Conservation (phyloP, 345 rosid genomes). For the Eutrema heterophyllum region DNA sequence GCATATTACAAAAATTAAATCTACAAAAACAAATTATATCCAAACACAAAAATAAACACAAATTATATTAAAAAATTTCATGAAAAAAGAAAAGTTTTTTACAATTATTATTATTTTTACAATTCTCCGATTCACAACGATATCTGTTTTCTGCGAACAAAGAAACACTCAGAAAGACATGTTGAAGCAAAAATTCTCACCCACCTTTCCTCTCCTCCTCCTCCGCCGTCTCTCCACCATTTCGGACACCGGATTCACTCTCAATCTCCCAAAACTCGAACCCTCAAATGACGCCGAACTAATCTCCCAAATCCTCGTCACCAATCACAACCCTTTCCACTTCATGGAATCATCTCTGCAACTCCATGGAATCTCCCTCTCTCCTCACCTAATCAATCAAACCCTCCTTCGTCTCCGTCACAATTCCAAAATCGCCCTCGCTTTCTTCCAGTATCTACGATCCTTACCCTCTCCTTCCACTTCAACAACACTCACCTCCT, state of each 20-base stretch:
- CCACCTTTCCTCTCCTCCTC: not conserved
- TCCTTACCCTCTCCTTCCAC: conserved; percentile 37
- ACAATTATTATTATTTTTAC: too few species aligned
- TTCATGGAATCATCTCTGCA: conserved; percentile 75
- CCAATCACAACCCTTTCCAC: conserved; percentile 86
- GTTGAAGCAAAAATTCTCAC: conserved; percentile 1
- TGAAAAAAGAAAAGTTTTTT: too few species aligned
- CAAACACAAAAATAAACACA: too few species aligned
- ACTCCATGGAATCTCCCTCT: conserved; percentile 63
- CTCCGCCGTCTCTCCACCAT: conserved; percentile 20
- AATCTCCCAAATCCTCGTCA: conserved; percentile 57
- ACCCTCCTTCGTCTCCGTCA: conserved; percentile 87
- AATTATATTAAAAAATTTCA: too few species aligned
- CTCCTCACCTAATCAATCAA: conserved; percentile 58
- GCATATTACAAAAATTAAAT: too few species aligned
- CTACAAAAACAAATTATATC: too few species aligned
- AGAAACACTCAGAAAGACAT: not conserved
- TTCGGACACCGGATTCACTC: conserved; percentile 4
- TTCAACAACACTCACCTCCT: conserved; percentile 1
- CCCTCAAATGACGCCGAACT: conserved; percentile 66
- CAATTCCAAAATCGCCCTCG: conserved; percentile 54
- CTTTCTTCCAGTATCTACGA: conserved; percentile 26
- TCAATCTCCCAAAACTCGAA: conserved; percentile 44
- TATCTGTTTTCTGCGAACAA: too few species aligned
- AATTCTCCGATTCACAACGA: too few species aligned